These are phyloP conservation scores for Cyclospora cayetanensis DNA, from an alignment of 169 alveolate species.

Conservation along the genomic window DNA sequence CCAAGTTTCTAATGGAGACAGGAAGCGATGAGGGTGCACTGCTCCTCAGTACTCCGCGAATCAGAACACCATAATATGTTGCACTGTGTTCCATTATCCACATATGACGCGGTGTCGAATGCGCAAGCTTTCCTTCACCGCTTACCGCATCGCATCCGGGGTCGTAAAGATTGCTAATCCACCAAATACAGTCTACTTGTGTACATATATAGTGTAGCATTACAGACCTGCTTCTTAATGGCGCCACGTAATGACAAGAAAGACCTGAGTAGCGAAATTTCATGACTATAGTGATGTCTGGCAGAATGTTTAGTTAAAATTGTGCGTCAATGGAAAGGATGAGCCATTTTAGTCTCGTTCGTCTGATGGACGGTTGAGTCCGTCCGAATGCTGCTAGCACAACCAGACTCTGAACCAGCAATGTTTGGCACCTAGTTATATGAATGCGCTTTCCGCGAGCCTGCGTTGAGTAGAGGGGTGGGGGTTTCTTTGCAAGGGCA, in stretches of 20 bases:
- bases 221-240: too few relatives aligned
- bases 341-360: constrained; percentile 33
- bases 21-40: constrained; percentile 55
- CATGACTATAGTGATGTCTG: not conserved
- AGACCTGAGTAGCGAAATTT: too few relatives aligned
- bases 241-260: too few relatives aligned
- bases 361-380: constrained; percentile 20
- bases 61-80: too few relatives aligned
- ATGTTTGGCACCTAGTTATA: not conserved
- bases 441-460: not conserved
- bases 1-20: not conserved
- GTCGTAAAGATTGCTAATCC: too few relatives aligned
- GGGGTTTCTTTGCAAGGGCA: not conserved
- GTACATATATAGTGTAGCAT: too few relatives aligned
- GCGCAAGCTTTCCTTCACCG: too few relatives aligned
- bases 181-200: too few relatives aligned
- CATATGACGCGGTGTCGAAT: too few relatives aligned
- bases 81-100: too few relatives aligned
- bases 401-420: constrained; percentile 56
- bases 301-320: not conserved
- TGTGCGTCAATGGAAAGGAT: not conserved
- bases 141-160: too few relatives aligned
- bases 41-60: too few relatives aligned
- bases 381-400: constrained; percentile 44
- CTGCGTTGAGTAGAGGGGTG: not conserved